Evolutionary conservation across 371 early-diverging fungal species (phyloP).

Genomic region (Mucor lusitanicus): DNA sequence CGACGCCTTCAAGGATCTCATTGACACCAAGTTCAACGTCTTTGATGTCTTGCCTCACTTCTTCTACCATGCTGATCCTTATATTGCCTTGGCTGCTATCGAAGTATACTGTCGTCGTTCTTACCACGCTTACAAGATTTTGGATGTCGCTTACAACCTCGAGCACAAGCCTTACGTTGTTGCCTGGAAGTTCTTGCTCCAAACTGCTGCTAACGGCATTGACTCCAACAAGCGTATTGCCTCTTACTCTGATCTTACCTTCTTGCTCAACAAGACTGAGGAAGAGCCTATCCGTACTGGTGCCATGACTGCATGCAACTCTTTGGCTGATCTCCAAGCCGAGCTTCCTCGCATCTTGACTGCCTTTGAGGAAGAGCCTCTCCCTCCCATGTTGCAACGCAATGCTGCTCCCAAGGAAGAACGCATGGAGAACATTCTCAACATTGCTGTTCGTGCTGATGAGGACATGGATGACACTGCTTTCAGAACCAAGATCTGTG

Average conservation of each 20-base stretch:
- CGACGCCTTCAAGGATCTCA: slow-evolving; percentile 84
- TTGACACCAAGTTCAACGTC: slow-evolving; percentile 93
- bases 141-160: slow-evolving; percentile 78
- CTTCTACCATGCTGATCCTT: slow-evolving; percentile 84
- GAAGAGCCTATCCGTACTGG: slow-evolving; percentile 71
- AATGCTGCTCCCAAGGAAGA: slow-evolving; percentile 21
- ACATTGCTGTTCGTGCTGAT: slow-evolving; percentile 70
- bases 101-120: slow-evolving; percentile 96
- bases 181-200: slow-evolving; percentile 82
- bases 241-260: slow-evolving; percentile 71
- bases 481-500: slow-evolving; percentile 64
- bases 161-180: slow-evolving; percentile 72
- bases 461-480: slow-evolving; percentile 65
- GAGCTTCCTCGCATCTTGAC: slow-evolving; percentile 56
- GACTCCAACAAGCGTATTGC: slow-evolving; percentile 73
- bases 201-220: slow-evolving; percentile 47
- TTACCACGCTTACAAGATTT: slow-evolving; percentile 93
- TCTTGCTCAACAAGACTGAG: slow-evolving; percentile 66
- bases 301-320: slow-evolving; percentile 65
- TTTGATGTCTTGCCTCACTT: slow-evolving; percentile 94
- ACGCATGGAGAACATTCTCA: slow-evolving; percentile 77
- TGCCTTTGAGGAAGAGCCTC: slow-evolving; percentile 54
- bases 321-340: slow-evolving; percentile 54
- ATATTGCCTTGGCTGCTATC: slow-evolving; percentile 86
- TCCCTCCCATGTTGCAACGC: slow-evolving; percentile 38